Evolutionary conservation across 371 early-diverging fungal genomes (phyloP), one percentile per base, ranked within the genome.

Genomic region (Mortierella sp.): DNA sequence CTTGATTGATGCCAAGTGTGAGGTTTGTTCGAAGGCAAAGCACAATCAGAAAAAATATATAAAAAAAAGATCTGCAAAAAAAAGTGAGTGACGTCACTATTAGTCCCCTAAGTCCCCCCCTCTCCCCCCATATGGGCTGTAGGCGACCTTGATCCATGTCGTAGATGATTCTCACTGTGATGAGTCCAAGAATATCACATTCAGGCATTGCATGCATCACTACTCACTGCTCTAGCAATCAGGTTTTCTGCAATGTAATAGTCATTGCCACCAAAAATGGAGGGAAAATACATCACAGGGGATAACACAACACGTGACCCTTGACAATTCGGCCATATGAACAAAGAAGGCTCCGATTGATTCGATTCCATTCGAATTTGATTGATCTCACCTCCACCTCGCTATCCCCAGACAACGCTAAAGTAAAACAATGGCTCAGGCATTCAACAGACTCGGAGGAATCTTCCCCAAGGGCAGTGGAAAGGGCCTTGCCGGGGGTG

Each of bases 391-490:
- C 37, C 51, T 67, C 28, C 59, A 30, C 16, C 22, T 32, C 5
- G 40, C 51, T 11, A 30, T n/a, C 51, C 63, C 4, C 51, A 40
- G 18, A 47, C 22, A n/a, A 45, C 32, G 30, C 26, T 30, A 24
- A 45, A 51, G 4, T 26, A 22, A 22, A 39, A 61, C 66, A 45
- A 80, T 80, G 81, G 81, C 81, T 66, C 90, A 91, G 85, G 91
- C 88, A 73, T 89, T 90, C 68, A 88, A 89, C 73, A 87, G 72
- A 78, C 87, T 91, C 78, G 88, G 90, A 71, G 89, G 88, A 18
- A 84, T 90, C 83, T 87, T 91, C 83, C 91, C 91, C 65, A 87
- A 88, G 77, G 90, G 90, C 65, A 79, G 86, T 58, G 90, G 91
- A 51, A 93, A 90, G 73, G 94, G 93, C 24, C 35, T 92, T 57